Conservation (phyloP, 2,329 filamentous ascomycete species). For the Aspergillus nomiae region DNA sequence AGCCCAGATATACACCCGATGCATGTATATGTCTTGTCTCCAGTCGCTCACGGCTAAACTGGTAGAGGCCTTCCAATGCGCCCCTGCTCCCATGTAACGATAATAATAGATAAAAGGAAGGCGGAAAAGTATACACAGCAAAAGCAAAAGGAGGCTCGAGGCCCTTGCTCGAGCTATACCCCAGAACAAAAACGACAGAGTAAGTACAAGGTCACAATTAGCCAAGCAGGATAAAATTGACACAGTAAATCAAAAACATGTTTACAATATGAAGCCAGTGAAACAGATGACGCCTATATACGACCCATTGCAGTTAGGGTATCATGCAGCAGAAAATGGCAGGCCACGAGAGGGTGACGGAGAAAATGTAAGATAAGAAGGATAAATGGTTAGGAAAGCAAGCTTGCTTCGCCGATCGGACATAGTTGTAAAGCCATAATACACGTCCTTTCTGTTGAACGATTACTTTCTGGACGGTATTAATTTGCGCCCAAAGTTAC, state of each 20-base stretch:
- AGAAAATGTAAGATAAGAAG: slow-evolving; percentile 2
- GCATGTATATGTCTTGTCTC: background rate
- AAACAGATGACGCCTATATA: slow-evolving; percentile 29
- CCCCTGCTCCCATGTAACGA: background rate
- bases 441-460: background rate
- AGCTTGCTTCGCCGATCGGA: background rate
- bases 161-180: background rate
- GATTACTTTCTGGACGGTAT: slow-evolving; percentile 29
- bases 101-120: background rate
- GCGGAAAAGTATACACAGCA: background rate
- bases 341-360: slow-evolving; percentile 9
- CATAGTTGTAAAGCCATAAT: background rate
- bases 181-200: background rate
- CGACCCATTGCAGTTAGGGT: slow-evolving; percentile 24
- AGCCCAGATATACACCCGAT: background rate
- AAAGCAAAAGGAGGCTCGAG: background rate
- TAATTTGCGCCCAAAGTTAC: slow-evolving; percentile 40
- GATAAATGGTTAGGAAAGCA: background rate
- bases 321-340: slow-evolving; percentile 24
- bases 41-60: background rate
- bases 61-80: background rate
- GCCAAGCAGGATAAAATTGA: background rate
- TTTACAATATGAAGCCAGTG: slow-evolving; percentile 9
- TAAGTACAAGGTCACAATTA: background rate
- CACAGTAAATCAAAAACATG: slow-evolving; percentile 3